Conservation (phyloP, 371 early-diverging fungal species). For the Mucor plumbeus region DNA sequence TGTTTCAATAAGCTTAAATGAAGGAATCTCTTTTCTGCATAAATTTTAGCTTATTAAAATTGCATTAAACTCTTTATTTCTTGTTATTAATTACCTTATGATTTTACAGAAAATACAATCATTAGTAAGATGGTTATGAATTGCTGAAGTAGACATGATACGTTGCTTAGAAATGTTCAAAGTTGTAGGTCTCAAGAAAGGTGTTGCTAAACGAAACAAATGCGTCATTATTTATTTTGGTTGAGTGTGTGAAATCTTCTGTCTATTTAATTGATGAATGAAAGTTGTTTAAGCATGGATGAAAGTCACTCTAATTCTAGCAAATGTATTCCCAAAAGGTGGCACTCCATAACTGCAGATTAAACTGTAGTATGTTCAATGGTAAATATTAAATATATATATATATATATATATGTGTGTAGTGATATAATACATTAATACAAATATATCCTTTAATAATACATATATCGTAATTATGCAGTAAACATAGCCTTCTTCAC, state of each 20-base stretch:
- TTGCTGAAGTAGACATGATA: slow-evolving; percentile 23
- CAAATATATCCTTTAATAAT: too few species aligned
- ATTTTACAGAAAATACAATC: slow-evolving; percentile 93
- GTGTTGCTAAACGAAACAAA: slow-evolving; percentile 14
- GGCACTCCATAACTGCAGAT: too few species aligned
- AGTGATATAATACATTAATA: too few species aligned
- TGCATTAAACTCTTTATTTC: not conserved
- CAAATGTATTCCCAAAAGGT: too few species aligned
- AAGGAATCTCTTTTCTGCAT: slow-evolving; percentile 80
- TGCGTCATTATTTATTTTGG: slow-evolving; percentile 13
- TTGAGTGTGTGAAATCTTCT: slow-evolving; percentile 1
- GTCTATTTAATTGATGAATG: too few species aligned
- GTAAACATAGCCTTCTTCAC: too few species aligned
- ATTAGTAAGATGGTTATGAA: slow-evolving; percentile 37
- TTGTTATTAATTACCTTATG: slow-evolving; percentile 54
- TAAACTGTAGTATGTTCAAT: too few species aligned
- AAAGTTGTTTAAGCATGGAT: too few species aligned
- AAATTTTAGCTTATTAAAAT: not conserved
- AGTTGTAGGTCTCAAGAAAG: not conserved
- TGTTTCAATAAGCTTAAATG: slow-evolving; percentile 82
- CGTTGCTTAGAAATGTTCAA: slow-evolving; percentile 13
- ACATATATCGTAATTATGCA: too few species aligned
- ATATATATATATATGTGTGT: too few species aligned
- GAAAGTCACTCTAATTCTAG: too few species aligned
- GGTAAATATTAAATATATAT: too few species aligned